phyloP scores from a whole-genome alignment of 1,284 basidiomycete species.

The Leccinum brunneo-olivaceum region DNA sequence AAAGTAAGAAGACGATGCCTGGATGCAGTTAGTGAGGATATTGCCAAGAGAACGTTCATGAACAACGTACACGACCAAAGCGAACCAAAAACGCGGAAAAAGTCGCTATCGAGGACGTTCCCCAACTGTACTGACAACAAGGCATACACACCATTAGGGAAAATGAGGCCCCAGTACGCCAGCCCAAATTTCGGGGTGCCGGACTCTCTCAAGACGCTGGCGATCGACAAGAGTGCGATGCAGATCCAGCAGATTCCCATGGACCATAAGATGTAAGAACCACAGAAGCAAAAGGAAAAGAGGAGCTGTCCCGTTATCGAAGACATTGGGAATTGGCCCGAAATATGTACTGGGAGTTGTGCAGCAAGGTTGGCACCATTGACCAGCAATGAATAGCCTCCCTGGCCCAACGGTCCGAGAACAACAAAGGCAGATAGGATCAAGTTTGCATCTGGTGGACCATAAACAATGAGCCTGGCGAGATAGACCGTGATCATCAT shows the following conservation, averaged over 20 bases:
- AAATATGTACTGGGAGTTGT: slow-evolving; percentile 35
- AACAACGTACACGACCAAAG: slow-evolving; percentile 29
- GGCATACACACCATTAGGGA: slow-evolving; percentile 46
- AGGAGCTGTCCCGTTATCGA: slow-evolving; percentile 33
- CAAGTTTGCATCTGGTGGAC: slow-evolving; percentile 35
- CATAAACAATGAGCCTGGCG: slow-evolving; percentile 35
- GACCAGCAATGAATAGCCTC: slow-evolving; percentile 49
- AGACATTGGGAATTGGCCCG: slow-evolving; percentile 28
- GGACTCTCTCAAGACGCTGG: slow-evolving; percentile 23
- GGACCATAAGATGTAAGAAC: slow-evolving; percentile 39
- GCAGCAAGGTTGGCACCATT: slow-evolving; percentile 40
- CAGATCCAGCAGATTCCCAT: slow-evolving; percentile 42
- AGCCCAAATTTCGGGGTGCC: slow-evolving; percentile 34
- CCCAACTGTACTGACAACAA: slow-evolving; percentile 41
- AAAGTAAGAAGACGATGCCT: slow-evolving; percentile 41
- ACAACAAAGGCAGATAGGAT: slow-evolving; percentile 48
- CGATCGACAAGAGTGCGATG: slow-evolving; percentile 33
- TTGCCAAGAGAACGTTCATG: background rate
- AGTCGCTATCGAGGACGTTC: slow-evolving; percentile 38
- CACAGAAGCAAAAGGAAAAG: slow-evolving; percentile 35
- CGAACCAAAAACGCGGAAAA: slow-evolving; percentile 38
- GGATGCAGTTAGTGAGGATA: slow-evolving; percentile 4
- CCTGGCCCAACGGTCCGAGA: slow-evolving; percentile 36
- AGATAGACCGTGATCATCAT: slow-evolving; percentile 43
- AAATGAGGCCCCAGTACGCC: slow-evolving; percentile 45